A percentile compares a stretch with the other conserved stretches of the same genome.
Conservation (phyloP, 176 grass and related monocot species). For the Alopecurus myosuroides region DNA sequence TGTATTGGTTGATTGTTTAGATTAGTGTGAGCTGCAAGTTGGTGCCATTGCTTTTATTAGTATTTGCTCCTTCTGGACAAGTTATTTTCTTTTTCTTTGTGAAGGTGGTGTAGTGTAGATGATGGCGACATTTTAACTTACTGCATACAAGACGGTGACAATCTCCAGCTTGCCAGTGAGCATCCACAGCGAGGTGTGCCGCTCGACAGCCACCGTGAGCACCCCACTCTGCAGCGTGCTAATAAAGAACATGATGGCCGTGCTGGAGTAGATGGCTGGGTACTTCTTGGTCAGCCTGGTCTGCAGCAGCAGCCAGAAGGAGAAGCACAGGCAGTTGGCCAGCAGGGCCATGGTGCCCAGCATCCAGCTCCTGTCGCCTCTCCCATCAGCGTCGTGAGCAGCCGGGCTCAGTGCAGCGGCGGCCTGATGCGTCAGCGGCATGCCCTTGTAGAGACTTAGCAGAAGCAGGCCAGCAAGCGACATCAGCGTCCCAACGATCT, state of each 20-base stretch:
- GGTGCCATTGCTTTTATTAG: not conserved
- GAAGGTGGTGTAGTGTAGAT: not conserved
- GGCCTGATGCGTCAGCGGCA: conserved; percentile 29
- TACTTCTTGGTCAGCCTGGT: conserved; percentile 65
- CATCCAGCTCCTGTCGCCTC: conserved; percentile 39
- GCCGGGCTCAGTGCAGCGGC: not conserved
- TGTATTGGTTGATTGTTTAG: not conserved
- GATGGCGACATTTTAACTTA: conserved; percentile 28
- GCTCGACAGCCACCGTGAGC: conserved; percentile 32
- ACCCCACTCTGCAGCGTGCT: conserved; percentile 53
- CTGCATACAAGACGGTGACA: conserved; percentile 47
- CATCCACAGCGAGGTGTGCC: conserved; percentile 45
- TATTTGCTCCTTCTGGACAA: not conserved
- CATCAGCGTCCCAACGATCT: conserved; percentile 49
- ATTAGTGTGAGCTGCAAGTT: not conserved
- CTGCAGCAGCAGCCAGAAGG: conserved; percentile 70
- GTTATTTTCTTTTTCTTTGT: too few species aligned
- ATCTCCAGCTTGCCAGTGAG: conserved; percentile 58
- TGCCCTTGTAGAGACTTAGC: conserved; percentile 70
- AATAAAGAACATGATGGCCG: conserved; percentile 77
- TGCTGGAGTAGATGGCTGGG: conserved; percentile 75
- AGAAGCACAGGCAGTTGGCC: conserved; percentile 58
- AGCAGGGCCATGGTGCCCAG: conserved; percentile 56
- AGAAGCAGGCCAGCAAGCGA: conserved; percentile 51
- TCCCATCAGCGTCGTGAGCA: not conserved